These are phyloP conservation scores for Trichoderma parareesei DNA, from an alignment of 495 filamentous ascomycete species.

Conservation along the genomic window DNA sequence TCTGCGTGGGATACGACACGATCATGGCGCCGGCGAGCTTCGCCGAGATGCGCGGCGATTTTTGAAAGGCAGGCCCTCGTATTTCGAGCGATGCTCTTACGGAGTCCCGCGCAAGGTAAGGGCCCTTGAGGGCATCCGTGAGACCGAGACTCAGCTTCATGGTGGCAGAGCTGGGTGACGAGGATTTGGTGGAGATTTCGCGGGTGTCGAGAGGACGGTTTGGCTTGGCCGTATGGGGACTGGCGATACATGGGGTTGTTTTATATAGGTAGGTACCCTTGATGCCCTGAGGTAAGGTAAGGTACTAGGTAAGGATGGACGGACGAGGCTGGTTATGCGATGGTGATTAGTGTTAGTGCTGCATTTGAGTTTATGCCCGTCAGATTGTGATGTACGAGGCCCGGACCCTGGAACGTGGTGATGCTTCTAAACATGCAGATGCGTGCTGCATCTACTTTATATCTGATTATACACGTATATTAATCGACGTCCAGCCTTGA, in stretches of 20 bases:
- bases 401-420: not conserved
- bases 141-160: constrained; percentile 7
- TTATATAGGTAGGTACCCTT: not conserved
- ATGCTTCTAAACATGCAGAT: not conserved
- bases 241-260: not conserved
- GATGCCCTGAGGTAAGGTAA: no score
- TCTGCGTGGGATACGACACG: not conserved
- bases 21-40: not conserved
- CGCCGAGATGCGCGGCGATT: not conserved
- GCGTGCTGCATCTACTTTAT: not conserved
- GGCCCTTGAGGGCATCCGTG: not conserved
- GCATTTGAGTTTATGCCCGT: not conserved
- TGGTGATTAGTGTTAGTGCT: not conserved
- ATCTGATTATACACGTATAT: not conserved
- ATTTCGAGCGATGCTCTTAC: not conserved
- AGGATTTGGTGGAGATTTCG: not conserved
- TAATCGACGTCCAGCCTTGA: not conserved
- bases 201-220: not conserved
- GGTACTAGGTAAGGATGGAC: no score
- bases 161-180: not conserved
- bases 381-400: not conserved
- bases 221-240: not conserved
- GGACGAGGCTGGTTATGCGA: no score
- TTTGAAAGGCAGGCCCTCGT: not conserved
- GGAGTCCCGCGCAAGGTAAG: not conserved